These are phyloP conservation scores for Microthyrium microscopicum DNA, from an alignment of 2,329 filamentous ascomycete genomes.

Conservation along the genomic window DNA sequence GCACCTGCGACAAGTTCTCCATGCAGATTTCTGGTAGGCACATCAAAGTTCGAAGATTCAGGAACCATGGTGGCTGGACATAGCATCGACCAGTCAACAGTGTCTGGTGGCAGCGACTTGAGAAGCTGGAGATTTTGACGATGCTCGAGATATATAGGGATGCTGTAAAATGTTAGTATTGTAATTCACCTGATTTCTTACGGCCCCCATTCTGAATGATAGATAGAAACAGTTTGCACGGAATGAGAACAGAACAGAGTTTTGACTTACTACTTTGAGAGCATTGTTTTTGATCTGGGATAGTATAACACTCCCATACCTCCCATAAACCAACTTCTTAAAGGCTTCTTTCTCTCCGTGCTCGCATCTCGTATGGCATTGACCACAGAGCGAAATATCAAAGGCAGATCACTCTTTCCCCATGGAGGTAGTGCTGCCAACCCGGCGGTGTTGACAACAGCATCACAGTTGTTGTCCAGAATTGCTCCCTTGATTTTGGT, in stretches of 20 bases:
- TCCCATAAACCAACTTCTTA: constrained; percentile 24
- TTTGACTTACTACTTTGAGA: constrained; percentile 19
- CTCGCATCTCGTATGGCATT: constrained; percentile 19
- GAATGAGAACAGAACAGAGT: constrained; percentile 6
- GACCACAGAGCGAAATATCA: constrained; percentile 21
- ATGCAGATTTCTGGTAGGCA: constrained; percentile 14
- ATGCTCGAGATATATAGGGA: constrained; percentile 21
- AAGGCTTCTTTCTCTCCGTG: constrained; percentile 16
- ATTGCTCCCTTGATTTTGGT: constrained; percentile 20
- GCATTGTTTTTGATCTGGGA: constrained; percentile 18
- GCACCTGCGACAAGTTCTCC: constrained; percentile 16
- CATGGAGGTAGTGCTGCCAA: constrained; percentile 22
- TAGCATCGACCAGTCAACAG: constrained; percentile 24
- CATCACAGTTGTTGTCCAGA: constrained; percentile 21
- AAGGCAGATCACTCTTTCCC: constrained; percentile 20
- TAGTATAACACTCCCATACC: constrained; percentile 21
- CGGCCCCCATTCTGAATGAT: neutral
- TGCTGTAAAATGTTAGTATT: constrained; percentile 13
- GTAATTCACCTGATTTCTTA: constrained; percentile 3
- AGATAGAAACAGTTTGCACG: neutral
- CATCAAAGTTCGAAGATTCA: constrained; percentile 15
- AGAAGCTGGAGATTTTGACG: constrained; percentile 17
- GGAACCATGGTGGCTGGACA: constrained; percentile 22
- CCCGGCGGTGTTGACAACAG: constrained; percentile 24
- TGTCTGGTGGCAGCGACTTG: constrained; percentile 13